Percentiles rank a stretch among this genome's conserved stretches.
These are phyloP conservation scores for Sarocladium strictum DNA, from an alignment of 2,329 filamentous ascomycete genomes.

Conservation along the genomic window DNA sequence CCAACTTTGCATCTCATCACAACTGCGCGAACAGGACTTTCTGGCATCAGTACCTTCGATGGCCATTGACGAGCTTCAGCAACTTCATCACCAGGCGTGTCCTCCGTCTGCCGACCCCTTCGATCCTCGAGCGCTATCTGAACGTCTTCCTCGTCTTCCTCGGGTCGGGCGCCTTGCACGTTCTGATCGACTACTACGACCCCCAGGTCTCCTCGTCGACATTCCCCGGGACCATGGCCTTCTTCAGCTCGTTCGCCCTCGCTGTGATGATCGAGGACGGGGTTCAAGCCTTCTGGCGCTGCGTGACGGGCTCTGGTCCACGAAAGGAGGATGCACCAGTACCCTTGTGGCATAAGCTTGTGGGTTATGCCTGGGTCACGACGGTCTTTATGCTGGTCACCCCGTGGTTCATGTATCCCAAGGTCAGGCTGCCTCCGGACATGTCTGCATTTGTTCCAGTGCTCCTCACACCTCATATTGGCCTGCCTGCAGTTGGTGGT, in stretches of 20 bases:
- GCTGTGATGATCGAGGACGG: slow-evolving; percentile 12
- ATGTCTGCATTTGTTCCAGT: neutral
- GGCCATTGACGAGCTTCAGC: slow-evolving; percentile 6
- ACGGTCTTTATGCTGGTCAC: no score
- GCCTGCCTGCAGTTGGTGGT: neutral
- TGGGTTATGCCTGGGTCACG: slow-evolving; percentile 10
- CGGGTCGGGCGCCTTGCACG: slow-evolving; percentile 9
- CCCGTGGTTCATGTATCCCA: neutral
- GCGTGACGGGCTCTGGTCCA: neutral
- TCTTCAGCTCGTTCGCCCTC: slow-evolving; percentile 11
- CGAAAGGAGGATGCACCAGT: neutral
- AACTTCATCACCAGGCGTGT: slow-evolving; percentile 11
- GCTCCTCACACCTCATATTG: neutral
- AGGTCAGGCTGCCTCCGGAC: neutral
- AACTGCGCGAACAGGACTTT: neutral
- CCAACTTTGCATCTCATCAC: neutral
- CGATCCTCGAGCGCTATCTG: slow-evolving; percentile 8
- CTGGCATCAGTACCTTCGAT: slow-evolving; percentile 13
- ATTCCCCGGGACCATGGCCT: neutral
- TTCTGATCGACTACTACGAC: slow-evolving; percentile 7
- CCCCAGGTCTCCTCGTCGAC: neutral
- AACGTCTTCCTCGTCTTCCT: slow-evolving; percentile 11
- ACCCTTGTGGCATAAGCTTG: neutral
- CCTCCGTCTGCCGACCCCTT: neutral
- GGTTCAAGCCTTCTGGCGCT: slow-evolving; percentile 6